phyloP scores from a whole-genome alignment of 139 green algal species.

The Ettlia oleoabundans region DNA sequence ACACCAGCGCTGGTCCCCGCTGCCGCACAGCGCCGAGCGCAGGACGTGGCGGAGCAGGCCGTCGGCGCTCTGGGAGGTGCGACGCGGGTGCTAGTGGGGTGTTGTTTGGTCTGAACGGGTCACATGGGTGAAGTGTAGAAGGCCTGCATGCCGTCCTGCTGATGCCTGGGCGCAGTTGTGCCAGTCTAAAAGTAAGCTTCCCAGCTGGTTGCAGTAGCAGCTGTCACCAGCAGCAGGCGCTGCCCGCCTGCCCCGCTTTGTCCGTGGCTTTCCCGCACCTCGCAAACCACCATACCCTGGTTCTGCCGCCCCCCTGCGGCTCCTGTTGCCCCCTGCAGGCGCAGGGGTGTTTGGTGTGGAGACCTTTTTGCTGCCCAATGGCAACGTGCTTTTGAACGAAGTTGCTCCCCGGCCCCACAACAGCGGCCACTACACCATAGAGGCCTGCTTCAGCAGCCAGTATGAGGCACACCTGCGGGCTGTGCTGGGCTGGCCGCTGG shows the following conservation, averaged over 20 bases:
- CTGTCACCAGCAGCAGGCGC: too few species aligned
- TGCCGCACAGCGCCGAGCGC: slow-evolving; percentile 35
- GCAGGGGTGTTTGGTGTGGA: slow-evolving; percentile 98
- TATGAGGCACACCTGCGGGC: slow-evolving; percentile 97
- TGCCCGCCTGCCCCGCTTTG: too few species aligned
- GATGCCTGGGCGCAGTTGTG: too few species aligned
- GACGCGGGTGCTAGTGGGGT: too few species aligned
- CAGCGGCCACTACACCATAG: slow-evolving; percentile 97
- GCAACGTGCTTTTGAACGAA: slow-evolving; percentile 92
- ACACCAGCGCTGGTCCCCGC: slow-evolving; percentile 78
- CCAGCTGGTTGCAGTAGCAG: too few species aligned
- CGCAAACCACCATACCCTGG: neutral
- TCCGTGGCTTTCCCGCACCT: neutral
- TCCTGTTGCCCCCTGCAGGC: slow-evolving; percentile 63
- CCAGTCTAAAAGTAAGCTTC: too few species aligned
- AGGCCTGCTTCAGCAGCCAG: slow-evolving; percentile 89
- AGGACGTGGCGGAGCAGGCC: slow-evolving; percentile 66
- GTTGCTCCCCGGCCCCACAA: slow-evolving; percentile 97
- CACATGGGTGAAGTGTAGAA: too few species aligned
- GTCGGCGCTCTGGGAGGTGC: slow-evolving; percentile 74
- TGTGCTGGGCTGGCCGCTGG: slow-evolving; percentile 94
- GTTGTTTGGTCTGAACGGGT: too few species aligned
- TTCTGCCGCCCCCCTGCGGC: neutral
- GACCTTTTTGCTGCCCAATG: slow-evolving; percentile 92
- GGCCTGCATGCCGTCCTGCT: too few species aligned